A percentile compares a stretch with the other conserved stretches of the same genome.
These are phyloP conservation scores for Sedum album DNA, from an alignment of 164 flowering plant species.

Conservation along the genomic window DNA sequence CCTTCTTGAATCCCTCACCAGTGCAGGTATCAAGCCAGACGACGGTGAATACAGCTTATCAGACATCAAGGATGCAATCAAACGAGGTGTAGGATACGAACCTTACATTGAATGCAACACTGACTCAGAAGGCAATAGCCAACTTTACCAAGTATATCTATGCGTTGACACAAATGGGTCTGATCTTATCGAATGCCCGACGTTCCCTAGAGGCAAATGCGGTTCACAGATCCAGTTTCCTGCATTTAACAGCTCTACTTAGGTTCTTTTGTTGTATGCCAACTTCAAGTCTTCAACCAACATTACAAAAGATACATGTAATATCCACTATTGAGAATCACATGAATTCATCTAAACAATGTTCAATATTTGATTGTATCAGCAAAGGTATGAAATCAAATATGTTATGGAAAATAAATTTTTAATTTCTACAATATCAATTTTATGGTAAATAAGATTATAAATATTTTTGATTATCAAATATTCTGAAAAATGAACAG, in stretches of 20 bases:
- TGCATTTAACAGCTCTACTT: conserved; percentile 7
- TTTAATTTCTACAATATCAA: no score
- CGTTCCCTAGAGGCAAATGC: conserved; percentile 24
- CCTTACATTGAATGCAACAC: conserved; percentile 35
- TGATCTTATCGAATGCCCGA: conserved; percentile 33
- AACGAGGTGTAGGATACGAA: conserved; percentile 20
- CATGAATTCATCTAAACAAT: no score
- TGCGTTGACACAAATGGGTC: conserved; percentile 40
- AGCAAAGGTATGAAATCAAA: no score
- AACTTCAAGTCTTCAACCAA: no score
- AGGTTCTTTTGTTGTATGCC: no score
- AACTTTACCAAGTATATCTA: conserved; percentile 39
- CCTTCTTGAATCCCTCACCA: not conserved
- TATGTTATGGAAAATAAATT: no score
- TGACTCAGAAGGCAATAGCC: conserved; percentile 23
- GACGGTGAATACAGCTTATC: conserved; percentile 20
- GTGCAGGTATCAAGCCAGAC: conserved; percentile 32
- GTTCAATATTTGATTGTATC: no score
- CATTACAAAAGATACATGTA: no score
- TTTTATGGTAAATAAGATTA: no score
- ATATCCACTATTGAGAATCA: no score
- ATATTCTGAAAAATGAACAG: no score
- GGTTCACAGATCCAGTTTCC: conserved; percentile 23
- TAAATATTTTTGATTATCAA: no score
- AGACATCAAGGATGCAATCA: conserved; percentile 24